A percentile compares a stretch with the other conserved stretches of the same genome.
These are phyloP conservation scores for Stagonosporopsis cucurbitacearum DNA, from an alignment of 2,329 filamentous ascomycete genomes.

Conservation along the genomic window DNA sequence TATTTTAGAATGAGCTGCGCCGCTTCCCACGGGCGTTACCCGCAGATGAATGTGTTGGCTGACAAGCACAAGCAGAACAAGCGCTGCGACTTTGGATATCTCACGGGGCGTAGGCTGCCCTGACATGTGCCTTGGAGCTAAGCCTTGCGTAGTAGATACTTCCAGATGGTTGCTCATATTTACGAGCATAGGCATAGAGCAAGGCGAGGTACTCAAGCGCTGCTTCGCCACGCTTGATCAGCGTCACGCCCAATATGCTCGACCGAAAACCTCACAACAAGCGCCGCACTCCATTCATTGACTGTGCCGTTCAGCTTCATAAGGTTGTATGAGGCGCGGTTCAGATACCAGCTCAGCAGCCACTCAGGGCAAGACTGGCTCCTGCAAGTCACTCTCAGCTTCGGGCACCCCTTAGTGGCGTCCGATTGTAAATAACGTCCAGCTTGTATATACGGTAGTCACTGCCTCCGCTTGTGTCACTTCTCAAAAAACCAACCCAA, in stretches of 20 bases:
- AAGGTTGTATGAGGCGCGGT: conserved; percentile 14
- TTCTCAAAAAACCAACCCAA: neutral
- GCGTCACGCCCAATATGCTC: conserved; percentile 1
- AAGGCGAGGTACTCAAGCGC: conserved; percentile 1
- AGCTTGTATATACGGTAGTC: conserved; percentile 13
- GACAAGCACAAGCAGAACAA: neutral
- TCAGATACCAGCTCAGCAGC: conserved; percentile 18
- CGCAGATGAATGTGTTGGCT: neutral
- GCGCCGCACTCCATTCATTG: neutral
- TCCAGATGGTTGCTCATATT: neutral
- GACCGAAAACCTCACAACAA: neutral
- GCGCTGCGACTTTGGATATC: neutral
- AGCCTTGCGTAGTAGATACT: neutral
- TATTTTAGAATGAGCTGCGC: conserved; percentile 8
- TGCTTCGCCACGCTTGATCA: neutral
- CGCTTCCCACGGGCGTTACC: neutral
- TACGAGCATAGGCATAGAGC: neutral
- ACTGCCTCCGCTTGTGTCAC: neutral
- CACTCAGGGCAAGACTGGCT: conserved; percentile 16
- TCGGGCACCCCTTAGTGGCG: conserved; percentile 13
- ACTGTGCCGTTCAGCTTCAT: conserved; percentile 9
- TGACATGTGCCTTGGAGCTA: neutral
- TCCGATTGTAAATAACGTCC: neutral
- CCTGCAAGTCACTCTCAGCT: conserved; percentile 21
- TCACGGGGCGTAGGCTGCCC: neutral